Evolutionary conservation across 768 basidiomycete species (phyloP).

Genomic region (Lactifluus piperatus): DNA sequence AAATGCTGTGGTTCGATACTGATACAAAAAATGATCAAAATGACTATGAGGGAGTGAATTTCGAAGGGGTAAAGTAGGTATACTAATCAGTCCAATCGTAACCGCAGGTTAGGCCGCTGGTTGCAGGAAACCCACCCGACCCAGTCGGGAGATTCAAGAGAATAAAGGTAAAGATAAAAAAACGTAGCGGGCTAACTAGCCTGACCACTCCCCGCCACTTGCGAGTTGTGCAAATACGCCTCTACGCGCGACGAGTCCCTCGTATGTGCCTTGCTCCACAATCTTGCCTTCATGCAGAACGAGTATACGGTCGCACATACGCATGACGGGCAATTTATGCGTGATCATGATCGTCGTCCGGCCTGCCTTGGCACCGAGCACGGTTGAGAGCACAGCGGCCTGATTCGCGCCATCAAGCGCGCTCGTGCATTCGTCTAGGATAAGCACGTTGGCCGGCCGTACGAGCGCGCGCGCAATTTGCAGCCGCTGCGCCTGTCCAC

Average conservation of each 20-base stretch:
- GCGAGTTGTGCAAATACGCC: conserved; percentile 75
- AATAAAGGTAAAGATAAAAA: not conserved
- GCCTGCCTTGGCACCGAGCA: conserved; percentile 51
- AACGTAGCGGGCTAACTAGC: conserved; percentile 9
- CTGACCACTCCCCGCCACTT: conserved; percentile 63
- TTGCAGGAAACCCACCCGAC: not conserved
- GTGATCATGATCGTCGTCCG: conserved; percentile 89
- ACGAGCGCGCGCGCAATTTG: conserved; percentile 90
- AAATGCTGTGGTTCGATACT: not conserved
- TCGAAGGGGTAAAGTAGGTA: not conserved
- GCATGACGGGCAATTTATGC: conserved; percentile 87
- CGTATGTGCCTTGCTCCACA: conserved; percentile 71
- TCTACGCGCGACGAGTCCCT: conserved; percentile 52
- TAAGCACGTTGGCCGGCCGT: conserved; percentile 58
- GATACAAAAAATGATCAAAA: conserved; percentile 1
- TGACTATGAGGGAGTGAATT: conserved; percentile 1
- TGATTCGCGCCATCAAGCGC: conserved; percentile 85
- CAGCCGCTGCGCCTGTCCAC: conserved; percentile 90
- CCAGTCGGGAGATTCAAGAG: not conserved
- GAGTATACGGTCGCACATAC: conserved; percentile 82
- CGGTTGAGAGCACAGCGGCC: conserved; percentile 70
- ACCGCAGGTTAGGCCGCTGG: not conserved
- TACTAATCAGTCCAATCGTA: too few relatives aligned
- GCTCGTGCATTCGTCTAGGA: conserved; percentile 94
- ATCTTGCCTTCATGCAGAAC: conserved; percentile 72